These are phyloP conservation scores for Ascochyta lentis DNA, from an alignment of 2,329 filamentous ascomycete genomes.

Conservation along the genomic window DNA sequence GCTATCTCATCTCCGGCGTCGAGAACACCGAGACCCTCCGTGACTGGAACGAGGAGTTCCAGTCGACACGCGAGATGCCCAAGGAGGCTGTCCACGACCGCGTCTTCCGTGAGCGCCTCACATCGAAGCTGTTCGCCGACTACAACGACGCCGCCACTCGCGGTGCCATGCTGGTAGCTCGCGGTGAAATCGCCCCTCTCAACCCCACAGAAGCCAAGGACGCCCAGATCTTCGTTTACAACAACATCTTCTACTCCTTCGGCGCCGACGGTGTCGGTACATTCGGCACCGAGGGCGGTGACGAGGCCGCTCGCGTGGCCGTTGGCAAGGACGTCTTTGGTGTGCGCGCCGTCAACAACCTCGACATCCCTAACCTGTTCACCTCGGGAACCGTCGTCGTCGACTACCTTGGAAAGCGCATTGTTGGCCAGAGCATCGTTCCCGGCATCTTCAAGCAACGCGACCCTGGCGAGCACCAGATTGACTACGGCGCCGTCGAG, in stretches of 20 bases:
- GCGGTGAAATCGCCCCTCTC: conserved; percentile 88
- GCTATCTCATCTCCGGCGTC: conserved; percentile 84
- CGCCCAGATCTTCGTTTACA: conserved; percentile 98
- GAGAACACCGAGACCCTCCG: conserved; percentile 94
- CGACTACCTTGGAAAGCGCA: conserved; percentile 95
- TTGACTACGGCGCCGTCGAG: conserved; percentile 97
- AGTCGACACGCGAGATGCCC: conserved; percentile 92
- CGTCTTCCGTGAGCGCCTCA: conserved; percentile 91
- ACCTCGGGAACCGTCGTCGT: conserved; percentile 96
- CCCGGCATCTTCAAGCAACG: conserved; percentile 99
- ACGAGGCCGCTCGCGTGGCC: conserved; percentile 93
- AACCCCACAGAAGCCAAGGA: conserved; percentile 93
- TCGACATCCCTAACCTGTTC: conserved; percentile 93
- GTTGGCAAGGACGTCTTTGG: conserved; percentile 96
- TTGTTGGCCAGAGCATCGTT: conserved; percentile 97
- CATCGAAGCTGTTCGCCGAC: conserved; percentile 95
- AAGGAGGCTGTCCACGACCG: conserved; percentile 94
- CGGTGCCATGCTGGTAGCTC: conserved; percentile 88
- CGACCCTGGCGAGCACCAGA: conserved; percentile 96
- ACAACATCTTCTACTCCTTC: conserved; percentile 99
- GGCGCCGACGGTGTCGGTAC: conserved; percentile 97
- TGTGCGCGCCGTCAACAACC: conserved; percentile 93
- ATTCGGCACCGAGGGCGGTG: conserved; percentile 93
- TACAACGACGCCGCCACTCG: conserved; percentile 95
- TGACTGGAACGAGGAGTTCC: conserved; percentile 99